These are phyloP conservation scores for Leccinellum albellum DNA, from an alignment of 768 basidiomycete species.

Conservation along the genomic window DNA sequence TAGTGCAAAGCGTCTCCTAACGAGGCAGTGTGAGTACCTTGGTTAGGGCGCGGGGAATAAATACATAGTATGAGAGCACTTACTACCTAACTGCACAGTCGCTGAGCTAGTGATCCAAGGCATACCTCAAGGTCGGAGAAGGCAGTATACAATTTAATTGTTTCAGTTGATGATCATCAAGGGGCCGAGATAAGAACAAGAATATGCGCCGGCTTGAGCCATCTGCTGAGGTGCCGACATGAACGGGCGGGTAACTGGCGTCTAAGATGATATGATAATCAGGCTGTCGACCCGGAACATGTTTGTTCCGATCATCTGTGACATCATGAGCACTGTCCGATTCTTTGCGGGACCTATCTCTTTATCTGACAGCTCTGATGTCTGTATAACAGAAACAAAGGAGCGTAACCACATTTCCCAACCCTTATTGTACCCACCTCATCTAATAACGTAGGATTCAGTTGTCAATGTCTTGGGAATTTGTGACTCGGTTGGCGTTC, in stretches of 20 bases:
- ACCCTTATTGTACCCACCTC: neutral
- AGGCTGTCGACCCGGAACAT: neutral
- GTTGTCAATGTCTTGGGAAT: neutral
- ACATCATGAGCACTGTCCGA: neutral
- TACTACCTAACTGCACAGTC: neutral
- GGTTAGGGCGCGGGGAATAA: neutral
- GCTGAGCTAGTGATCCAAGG: neutral
- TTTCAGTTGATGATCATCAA: neutral
- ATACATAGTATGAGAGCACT: neutral
- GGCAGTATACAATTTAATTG: neutral
- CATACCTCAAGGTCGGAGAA: neutral
- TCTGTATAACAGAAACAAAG: neutral
- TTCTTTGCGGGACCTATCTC: neutral
- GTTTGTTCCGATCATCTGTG: neutral
- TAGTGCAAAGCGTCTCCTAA: neutral
- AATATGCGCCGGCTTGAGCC: neutral
- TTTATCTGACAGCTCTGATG: neutral
- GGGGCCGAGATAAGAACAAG: neutral
- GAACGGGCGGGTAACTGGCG: neutral
- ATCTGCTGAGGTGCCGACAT: neutral
- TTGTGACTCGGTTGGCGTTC: neutral
- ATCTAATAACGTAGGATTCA: neutral
- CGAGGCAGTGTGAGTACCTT: neutral
- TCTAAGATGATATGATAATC: neutral
- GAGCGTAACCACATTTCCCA: neutral